phyloP scores from a whole-genome alignment of 306 rosid species.

The Arachis stenosperma region DNA sequence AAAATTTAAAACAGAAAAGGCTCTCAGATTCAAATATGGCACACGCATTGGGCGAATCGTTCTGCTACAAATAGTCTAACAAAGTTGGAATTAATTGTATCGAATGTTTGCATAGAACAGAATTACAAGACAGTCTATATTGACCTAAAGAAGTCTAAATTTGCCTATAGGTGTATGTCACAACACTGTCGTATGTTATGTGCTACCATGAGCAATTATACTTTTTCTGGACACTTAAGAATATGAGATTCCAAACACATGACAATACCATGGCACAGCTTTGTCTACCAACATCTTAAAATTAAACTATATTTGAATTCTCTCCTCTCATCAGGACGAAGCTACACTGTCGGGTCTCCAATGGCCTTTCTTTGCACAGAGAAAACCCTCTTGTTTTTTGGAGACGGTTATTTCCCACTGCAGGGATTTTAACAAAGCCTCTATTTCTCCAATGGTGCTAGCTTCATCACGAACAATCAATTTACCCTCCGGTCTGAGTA shows the following conservation, averaged over 20 bases:
- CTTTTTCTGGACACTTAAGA: slow-evolving; percentile 11
- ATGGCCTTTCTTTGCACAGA: slow-evolving; percentile 79
- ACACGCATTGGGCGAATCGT: neutral
- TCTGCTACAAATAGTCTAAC: slow-evolving; percentile 11
- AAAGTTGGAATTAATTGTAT: slow-evolving; percentile 10
- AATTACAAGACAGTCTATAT: slow-evolving; percentile 18
- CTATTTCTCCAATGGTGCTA: slow-evolving; percentile 68
- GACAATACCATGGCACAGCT: slow-evolving; percentile 33
- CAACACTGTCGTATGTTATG: neutral
- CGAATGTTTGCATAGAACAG: slow-evolving; percentile 4
- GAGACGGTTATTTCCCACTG: slow-evolving; percentile 82
- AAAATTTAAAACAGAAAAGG: slow-evolving; percentile 7
- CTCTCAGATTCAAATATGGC: neutral
- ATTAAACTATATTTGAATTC: slow-evolving; percentile 31
- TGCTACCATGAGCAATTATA: slow-evolving; percentile 14
- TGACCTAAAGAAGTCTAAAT: slow-evolving; percentile 39
- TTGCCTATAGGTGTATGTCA: slow-evolving; percentile 17
- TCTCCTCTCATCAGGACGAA: slow-evolving; percentile 44
- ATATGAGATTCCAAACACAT: slow-evolving; percentile 14
- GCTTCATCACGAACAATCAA: slow-evolving; percentile 79
- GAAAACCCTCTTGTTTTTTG: slow-evolving; percentile 72
- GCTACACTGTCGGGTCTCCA: slow-evolving; percentile 69
- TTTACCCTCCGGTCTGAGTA: slow-evolving; percentile 78
- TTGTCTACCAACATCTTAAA: slow-evolving; percentile 22
- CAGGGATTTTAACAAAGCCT: slow-evolving; percentile 71